Conservation (phyloP, 2,329 filamentous ascomycete genomes). For the Diaporthe sp. region DNA sequence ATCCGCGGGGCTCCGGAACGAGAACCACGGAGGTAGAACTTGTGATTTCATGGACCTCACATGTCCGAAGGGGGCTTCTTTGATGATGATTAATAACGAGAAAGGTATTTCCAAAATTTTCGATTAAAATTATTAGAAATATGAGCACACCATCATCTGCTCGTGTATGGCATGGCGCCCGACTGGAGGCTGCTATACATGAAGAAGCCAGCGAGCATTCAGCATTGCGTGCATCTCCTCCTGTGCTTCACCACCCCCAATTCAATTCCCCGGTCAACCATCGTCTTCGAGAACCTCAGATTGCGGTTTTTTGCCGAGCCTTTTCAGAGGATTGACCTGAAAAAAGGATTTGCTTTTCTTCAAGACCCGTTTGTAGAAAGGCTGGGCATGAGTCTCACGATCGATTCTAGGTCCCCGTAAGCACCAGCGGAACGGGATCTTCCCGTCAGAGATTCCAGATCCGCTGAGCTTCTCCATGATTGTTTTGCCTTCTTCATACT, state of each 20-base stretch:
- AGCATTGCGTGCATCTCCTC: neutral
- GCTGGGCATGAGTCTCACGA: neutral
- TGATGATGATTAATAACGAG: neutral
- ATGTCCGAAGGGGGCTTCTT: neutral
- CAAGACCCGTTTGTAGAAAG: neutral
- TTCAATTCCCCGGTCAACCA: neutral
- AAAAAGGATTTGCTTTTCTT: neutral
- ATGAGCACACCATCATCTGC: neutral
- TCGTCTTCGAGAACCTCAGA: neutral
- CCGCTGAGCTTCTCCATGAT: constrained; percentile 17
- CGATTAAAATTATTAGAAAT: neutral
- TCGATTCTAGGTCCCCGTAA: neutral
- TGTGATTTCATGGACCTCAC: neutral
- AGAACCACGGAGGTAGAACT: neutral
- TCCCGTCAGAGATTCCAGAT: neutral
- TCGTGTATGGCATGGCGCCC: neutral
- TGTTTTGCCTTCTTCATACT: neutral
- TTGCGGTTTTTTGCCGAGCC: neutral
- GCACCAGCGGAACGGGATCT: neutral
- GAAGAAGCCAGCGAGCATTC: neutral
- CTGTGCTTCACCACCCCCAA: neutral
- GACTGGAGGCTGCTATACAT: neutral
- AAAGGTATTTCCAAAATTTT: neutral
- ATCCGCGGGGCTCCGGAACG: neutral
- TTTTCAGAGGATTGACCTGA: neutral